Evolutionary conservation across 345 rosid species (phyloP).

Genomic region (Corchorus capsularis): DNA sequence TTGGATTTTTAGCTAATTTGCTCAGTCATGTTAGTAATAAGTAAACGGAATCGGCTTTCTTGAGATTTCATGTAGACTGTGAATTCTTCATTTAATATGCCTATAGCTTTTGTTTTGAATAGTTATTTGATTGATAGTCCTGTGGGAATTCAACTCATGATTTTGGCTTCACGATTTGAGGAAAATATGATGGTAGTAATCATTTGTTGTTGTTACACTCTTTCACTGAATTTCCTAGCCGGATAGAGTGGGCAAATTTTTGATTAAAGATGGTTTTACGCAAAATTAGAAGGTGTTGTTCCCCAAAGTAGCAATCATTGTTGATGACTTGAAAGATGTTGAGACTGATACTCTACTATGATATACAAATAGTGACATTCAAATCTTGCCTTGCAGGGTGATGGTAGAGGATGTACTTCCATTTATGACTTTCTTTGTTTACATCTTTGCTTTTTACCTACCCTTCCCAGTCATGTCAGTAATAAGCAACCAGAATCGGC

Average conservation of each 20-base stretch:
- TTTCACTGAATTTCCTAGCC: neutral
- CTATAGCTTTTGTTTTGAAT: too few species aligned
- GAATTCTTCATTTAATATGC: neutral
- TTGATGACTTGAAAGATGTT: neutral
- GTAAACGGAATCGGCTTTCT: neutral
- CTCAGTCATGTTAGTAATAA: neutral
- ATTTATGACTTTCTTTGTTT: slow-evolving; percentile 42
- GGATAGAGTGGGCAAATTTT: neutral
- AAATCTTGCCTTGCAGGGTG: slow-evolving; percentile 58
- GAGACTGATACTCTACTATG: too few species aligned
- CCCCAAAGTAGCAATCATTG: neutral
- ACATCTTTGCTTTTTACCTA: too few species aligned
- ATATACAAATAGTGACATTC: too few species aligned
- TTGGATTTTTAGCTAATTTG: neutral
- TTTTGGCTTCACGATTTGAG: neutral
- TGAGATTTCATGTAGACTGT: neutral
- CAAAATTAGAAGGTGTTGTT: neutral
- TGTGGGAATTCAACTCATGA: neutral
- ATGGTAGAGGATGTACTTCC: slow-evolving; percentile 90
- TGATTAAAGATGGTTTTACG: neutral
- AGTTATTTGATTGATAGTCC: neutral
- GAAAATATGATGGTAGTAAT: neutral
- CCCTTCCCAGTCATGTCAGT: too few species aligned
- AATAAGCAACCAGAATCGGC: too few species aligned
- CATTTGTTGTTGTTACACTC: neutral